Evolutionary conservation across 169 alveolate genomes (phyloP), one percentile per base, ranked within the genome.

Genomic region (Plasmodium cynomolgi): DNA sequence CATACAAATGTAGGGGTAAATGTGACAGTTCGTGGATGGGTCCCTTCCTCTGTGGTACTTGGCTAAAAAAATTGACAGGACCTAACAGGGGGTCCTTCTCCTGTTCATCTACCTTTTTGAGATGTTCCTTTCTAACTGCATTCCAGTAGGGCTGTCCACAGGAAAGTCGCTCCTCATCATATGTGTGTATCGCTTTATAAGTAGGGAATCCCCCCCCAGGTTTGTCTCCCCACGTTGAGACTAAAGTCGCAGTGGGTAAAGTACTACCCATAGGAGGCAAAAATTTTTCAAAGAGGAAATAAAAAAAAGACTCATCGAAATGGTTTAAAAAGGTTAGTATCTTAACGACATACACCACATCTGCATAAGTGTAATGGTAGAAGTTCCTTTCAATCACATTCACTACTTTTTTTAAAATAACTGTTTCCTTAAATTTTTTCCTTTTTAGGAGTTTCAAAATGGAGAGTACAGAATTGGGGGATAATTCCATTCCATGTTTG

Each of bases 1-100:
- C 39, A 44, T 80, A 1, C 82, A 90, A 90, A 68, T 90, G 94
- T 80, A 90, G 26, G 13, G 94, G 94, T 80, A 90, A 71, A 81
- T 90, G 94, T 5, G 94, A 62, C 41, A 90, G 33, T 41, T 80
- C 91, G 37, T 90, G 62, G 50, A 90, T 80, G 47, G 44, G 26
- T 80, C 82, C 80, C 26, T 74, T 47, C 39, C 26, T 85, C 23
- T 26, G 15, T 58, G 13, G 29, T 83, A 3, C 50, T 58, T n/a
- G 31, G 5, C 23, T 3, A 54, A 13, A 50, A 3, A 7, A 17
- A 0, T 13, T 34, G 33, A 23, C 47, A 20, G 54, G 29, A 33
- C 31, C 8, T 0, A 50, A 20, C 1, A 3, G 23, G 58, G 1
- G 29, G 41, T 11, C 26, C 37, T 79, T 17, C 15, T 13, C 20